A percentile compares a stretch with the other conserved stretches of the same genome.
These are phyloP conservation scores for Aspergillus uvarum DNA, from an alignment of 2,329 filamentous ascomycete genomes.

Conservation along the genomic window DNA sequence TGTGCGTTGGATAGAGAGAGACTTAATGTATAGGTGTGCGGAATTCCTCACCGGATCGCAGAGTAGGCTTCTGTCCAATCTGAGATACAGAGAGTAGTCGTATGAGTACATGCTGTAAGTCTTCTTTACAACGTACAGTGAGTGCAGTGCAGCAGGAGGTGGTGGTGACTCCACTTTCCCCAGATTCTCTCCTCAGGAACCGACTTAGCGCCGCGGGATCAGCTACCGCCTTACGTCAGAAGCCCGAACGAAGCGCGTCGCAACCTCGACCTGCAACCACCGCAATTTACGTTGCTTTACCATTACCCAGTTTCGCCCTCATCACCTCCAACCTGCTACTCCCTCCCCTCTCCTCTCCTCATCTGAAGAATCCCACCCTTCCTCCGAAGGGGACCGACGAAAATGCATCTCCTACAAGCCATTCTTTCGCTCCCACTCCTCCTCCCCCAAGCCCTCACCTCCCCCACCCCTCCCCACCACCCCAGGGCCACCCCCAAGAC, in stretches of 20 bases:
- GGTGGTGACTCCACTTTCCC: background rate
- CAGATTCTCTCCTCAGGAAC: background rate
- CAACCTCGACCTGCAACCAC: too few relatives aligned
- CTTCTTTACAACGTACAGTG: too few relatives aligned
- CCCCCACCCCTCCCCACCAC: constrained; percentile 10
- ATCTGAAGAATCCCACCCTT: too few relatives aligned
- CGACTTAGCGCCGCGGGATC: too few relatives aligned
- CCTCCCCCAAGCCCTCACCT: constrained; percentile 19
- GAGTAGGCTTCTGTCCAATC: too few relatives aligned
- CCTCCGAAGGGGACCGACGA: background rate
- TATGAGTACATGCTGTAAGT: too few relatives aligned
- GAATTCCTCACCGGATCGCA: too few relatives aligned
- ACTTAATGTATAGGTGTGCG: too few relatives aligned
- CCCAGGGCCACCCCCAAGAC: constrained; percentile 6
- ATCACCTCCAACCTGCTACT: background rate
- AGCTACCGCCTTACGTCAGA: background rate
- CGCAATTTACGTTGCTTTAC: too few relatives aligned
- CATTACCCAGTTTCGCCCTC: background rate
- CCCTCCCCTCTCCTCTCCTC: background rate
- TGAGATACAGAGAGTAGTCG: too few relatives aligned
- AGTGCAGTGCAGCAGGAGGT: too few relatives aligned
- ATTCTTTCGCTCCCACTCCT: constrained; percentile 8
- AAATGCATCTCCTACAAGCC: constrained; percentile 3
- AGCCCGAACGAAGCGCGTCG: too few relatives aligned
- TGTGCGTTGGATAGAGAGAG: background rate